Base-by-base conservation (phyloP, 23 red algal species). In the Chondrus crispus region DNA sequence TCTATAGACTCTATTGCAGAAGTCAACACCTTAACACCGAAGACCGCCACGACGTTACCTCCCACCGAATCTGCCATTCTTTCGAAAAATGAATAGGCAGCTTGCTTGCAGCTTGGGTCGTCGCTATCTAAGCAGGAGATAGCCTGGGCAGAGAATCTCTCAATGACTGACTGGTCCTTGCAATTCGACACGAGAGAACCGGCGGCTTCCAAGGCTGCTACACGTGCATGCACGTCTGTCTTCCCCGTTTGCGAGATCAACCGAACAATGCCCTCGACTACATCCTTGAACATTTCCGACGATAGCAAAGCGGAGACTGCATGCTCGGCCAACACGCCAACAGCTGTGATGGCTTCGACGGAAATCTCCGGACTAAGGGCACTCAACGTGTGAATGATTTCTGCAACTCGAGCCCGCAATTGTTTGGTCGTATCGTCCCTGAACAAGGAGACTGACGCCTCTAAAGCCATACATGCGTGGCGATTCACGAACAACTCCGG, bases 21-120 rank as follows among this genome's bases (percentile, higher is more conserved):
- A 13, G 37, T 35, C 44, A 77, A 77, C 19, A 77, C 71, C 44
- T 44, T 77, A 7, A 37, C 9, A 24, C 71, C 71, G 20, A 77
- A 77, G n/a, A 77, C 71, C 26, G 71, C 71, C 37, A 77, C 71
- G 0, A 77, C 71, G 43, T 26, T 39, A 10, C 71, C 71, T 39
- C 71, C 71, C 71, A 77, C 71, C 9, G 44, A 42, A 20, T 77
- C 71, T 77, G 71, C 71, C 71, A 77, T 77, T 77, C 44, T 46
- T 24, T 26, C 71, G 71, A 77, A 77, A 77, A 77, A 77, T 38
- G 71, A 77, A 44, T 46, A 77, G 10, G 71, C 43, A 9, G 71
- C 37, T 10, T 77, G 71, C 44, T 77, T 77, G 26, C 37, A 77
- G 9, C 11, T 14, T 10, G 71, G 71, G 28, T 77, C 71, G 20